A percentile compares a stretch with the other conserved stretches of the same genome.
Evolutionary conservation across 2,329 filamentous ascomycete species (phyloP).

Genomic region (Fusarium abutilonis): DNA sequence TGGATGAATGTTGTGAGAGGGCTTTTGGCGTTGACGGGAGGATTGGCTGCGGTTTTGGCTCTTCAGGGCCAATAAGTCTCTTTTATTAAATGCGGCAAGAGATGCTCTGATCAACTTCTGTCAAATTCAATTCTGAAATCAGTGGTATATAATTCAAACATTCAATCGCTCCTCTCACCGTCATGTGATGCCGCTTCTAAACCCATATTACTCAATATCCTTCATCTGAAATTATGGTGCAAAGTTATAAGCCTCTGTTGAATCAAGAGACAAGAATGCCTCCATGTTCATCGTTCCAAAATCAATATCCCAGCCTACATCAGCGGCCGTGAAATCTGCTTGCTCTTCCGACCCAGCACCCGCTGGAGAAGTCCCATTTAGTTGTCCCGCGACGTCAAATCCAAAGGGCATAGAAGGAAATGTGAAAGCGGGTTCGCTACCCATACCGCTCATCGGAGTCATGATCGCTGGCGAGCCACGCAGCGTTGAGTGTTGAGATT

Average conservation of each 20-base stretch:
- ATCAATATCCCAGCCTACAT: slow-evolving; percentile 47
- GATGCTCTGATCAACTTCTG: background rate
- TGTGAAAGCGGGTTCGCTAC: slow-evolving; percentile 40
- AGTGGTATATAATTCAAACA: background rate
- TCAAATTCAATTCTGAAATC: background rate
- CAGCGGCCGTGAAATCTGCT: slow-evolving; percentile 45
- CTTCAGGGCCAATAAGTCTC: slow-evolving; percentile 9
- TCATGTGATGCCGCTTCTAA: background rate
- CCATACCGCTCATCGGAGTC: slow-evolving; percentile 14
- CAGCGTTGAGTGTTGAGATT: slow-evolving; percentile 27
- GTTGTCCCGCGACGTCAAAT: slow-evolving; percentile 37
- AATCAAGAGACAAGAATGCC: slow-evolving; percentile 47
- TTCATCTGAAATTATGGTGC: slow-evolving; percentile 18
- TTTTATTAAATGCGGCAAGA: background rate
- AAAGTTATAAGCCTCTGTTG: slow-evolving; percentile 43
- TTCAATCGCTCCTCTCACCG: background rate
- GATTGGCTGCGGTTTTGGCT: slow-evolving; percentile 27
- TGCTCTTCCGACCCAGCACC: slow-evolving; percentile 38
- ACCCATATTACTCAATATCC: background rate
- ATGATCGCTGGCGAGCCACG: slow-evolving; percentile 32
- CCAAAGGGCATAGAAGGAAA: slow-evolving; percentile 47
- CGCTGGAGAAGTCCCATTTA: slow-evolving; percentile 37
- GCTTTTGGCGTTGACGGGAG: slow-evolving; percentile 27
- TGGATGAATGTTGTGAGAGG: slow-evolving; percentile 38
- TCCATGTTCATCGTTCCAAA: slow-evolving; percentile 50